Percentiles rank a stretch among this genome's conserved stretches.
phyloP scores from a whole-genome alignment of 352 stramenopile genomes.

The Globisporangium apiculatum region DNA sequence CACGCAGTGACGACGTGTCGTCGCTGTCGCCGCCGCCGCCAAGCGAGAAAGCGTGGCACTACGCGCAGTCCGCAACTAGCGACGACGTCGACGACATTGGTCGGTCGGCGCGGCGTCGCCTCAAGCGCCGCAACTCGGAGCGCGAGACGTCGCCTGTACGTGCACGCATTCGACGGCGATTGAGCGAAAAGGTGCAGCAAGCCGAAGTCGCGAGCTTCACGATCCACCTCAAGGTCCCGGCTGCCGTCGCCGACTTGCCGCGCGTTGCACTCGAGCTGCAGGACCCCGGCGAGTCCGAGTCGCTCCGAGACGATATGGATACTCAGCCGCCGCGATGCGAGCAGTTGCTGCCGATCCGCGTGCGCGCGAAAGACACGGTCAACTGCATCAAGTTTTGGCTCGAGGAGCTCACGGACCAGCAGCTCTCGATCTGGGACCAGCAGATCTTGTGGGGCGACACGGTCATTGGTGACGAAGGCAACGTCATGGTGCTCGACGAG shows the following conservation, averaged over 20 bases:
- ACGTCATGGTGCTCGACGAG: conserved; percentile 68
- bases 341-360: conserved; percentile 46
- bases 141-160: conserved; percentile 45
- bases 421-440: conserved; percentile 76
- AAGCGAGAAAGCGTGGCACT: conserved; percentile 36
- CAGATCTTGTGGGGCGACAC: conserved; percentile 76
- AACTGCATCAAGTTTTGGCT: conserved; percentile 84
- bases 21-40: conserved; percentile 60
- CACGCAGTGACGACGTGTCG: conserved; percentile 20
- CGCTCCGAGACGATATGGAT: conserved; percentile 9
- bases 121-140: conserved; percentile 27
- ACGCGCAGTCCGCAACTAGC: conserved; percentile 10
- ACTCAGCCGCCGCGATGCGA: not conserved
- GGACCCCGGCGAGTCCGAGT: conserved; percentile 27
- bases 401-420: conserved; percentile 72
- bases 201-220: conserved; percentile 45
- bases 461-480: conserved; percentile 60
- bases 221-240: conserved; percentile 57
- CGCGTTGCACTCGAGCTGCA: conserved; percentile 67
- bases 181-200: conserved; percentile 45
- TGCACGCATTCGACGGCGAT: conserved; percentile 43
- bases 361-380: conserved; percentile 55
- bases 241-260: conserved; percentile 52
- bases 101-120: conserved; percentile 17
- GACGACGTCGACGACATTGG: conserved; percentile 12